Percentiles rank a stretch among this genome's conserved stretches.
Evolutionary conservation across 1,139 yeast genomes (phyloP).

Genomic region (Waltiozyma sp.): DNA sequence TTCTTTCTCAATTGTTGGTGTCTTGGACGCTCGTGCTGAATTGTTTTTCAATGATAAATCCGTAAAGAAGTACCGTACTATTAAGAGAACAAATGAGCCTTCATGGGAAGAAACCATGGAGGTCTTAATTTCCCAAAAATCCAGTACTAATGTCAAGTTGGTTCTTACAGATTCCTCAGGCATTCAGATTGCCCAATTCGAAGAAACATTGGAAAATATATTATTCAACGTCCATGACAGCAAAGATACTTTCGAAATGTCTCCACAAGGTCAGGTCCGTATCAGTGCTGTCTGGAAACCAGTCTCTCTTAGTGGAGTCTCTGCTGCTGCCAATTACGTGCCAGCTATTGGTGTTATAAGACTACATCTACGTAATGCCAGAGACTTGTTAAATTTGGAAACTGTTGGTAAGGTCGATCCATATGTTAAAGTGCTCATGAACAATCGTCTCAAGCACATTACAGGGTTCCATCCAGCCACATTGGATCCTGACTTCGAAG

Average conservation of each 20-base stretch:
- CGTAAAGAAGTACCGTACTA: slow-evolving; percentile 43
- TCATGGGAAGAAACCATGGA: slow-evolving; percentile 58
- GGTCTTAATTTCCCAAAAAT: slow-evolving; percentile 47
- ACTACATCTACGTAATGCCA: slow-evolving; percentile 45
- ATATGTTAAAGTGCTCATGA: slow-evolving; percentile 45
- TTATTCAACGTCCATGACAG: slow-evolving; percentile 39
- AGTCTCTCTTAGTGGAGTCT: slow-evolving; percentile 42
- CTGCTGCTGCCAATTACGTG: slow-evolving; percentile 31
- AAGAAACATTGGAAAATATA: slow-evolving; percentile 43
- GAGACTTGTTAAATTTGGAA: slow-evolving; percentile 47
- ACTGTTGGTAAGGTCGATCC: slow-evolving; percentile 67
- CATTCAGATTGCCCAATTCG: slow-evolving; percentile 40
- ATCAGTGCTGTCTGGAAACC: slow-evolving; percentile 63
- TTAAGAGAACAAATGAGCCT: slow-evolving; percentile 62
- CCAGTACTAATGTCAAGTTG: slow-evolving; percentile 41
- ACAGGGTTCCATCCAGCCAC: slow-evolving; percentile 48
- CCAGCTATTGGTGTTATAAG: slow-evolving; percentile 61
- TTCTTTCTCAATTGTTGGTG: slow-evolving; percentile 54
- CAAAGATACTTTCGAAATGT: slow-evolving; percentile 37
- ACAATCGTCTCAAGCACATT: slow-evolving; percentile 46
- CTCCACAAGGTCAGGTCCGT: slow-evolving; percentile 41
- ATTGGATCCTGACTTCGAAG: slow-evolving; percentile 44
- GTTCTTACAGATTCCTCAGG: slow-evolving; percentile 47
- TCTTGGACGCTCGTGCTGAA: slow-evolving; percentile 62
- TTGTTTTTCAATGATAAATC: slow-evolving; percentile 45